A percentile compares a stretch with the other conserved stretches of the same genome.
Evolutionary conservation across 2,329 filamentous ascomycete species (phyloP).

Genomic region (Orbilia ellipsospora): DNA sequence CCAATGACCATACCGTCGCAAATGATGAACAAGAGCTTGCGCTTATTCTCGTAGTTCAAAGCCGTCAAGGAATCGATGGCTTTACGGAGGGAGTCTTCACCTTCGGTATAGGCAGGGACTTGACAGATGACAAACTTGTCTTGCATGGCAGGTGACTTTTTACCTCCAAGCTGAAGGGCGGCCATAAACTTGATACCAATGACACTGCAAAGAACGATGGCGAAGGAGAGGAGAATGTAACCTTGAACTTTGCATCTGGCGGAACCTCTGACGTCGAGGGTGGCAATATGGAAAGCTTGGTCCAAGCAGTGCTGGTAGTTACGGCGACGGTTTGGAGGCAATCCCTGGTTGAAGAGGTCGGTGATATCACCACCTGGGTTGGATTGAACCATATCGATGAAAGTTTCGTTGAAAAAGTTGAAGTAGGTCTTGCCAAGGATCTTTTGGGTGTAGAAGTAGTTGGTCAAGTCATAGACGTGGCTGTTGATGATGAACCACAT

Average conservation of each 20-base stretch:
- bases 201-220: constrained; percentile 82
- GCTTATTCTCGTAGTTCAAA: constrained; percentile 96
- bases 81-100: constrained; percentile 92
- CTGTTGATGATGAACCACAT: constrained; percentile 83
- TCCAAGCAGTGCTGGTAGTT: constrained; percentile 84
- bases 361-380: constrained; percentile 86
- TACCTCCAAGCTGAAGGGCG: constrained; percentile 91
- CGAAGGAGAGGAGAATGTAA: constrained; percentile 87
- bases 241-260: constrained; percentile 86
- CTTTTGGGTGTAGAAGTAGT: constrained; percentile 76
- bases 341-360: constrained; percentile 69
- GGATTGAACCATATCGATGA: constrained; percentile 76
- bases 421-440: constrained; percentile 65
- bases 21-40: constrained; percentile 94
- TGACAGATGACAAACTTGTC: constrained; percentile 99
- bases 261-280: constrained; percentile 82
- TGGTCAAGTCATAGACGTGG: constrained; percentile 85
- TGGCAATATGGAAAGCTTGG: constrained; percentile 83
- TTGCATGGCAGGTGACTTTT: constrained; percentile 86
- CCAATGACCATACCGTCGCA: constrained; percentile 98
- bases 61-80: constrained; percentile 94
- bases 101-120: constrained; percentile 97
- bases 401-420: constrained; percentile 75
- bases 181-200: constrained; percentile 90
- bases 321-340: constrained; percentile 64